Evolutionary conservation across 179 eudicot species (phyloP).

Genomic region (Sideroxylon spinosum): DNA sequence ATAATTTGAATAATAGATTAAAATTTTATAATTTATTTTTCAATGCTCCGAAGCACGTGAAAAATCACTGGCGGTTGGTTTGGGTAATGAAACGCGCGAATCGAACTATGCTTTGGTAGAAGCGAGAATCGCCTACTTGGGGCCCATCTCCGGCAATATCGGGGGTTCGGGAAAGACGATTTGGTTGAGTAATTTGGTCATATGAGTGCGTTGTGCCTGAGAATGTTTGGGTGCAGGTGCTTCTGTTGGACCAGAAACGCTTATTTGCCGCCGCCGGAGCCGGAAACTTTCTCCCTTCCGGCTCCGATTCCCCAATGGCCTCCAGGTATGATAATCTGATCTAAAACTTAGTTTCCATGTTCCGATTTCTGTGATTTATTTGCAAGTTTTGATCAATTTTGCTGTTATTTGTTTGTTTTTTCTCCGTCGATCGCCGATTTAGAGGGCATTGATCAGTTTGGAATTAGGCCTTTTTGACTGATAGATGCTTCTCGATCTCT

Average conservation of each 20-base stretch:
- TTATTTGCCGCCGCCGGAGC: constrained; percentile 18
- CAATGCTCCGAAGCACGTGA: no score
- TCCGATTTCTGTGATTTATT: neutral
- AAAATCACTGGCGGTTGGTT: no score
- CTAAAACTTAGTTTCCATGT: constrained; percentile 5
- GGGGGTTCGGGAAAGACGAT: neutral
- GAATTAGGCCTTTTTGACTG: neutral
- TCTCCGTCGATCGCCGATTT: neutral
- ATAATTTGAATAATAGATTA: no score
- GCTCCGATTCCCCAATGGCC: constrained; percentile 76
- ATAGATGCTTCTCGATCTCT: neutral
- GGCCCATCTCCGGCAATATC: neutral
- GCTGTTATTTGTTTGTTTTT: neutral
- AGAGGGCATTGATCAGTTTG: constrained; percentile 8
- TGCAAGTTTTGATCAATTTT: constrained; percentile 13
- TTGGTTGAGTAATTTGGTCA: neutral
- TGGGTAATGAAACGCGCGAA: no score
- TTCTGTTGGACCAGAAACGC: constrained; percentile 28
- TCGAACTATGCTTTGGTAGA: no score
- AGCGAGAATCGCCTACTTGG: neutral
- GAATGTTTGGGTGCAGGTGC: constrained; percentile 41
- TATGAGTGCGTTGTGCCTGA: neutral
- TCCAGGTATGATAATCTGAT: constrained; percentile 35
- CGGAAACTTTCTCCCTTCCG: constrained; percentile 55
- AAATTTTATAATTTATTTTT: no score